Conservation (phyloP, 2,329 filamentous ascomycete genomes). For the Pseudogymnoascus sp. region DNA sequence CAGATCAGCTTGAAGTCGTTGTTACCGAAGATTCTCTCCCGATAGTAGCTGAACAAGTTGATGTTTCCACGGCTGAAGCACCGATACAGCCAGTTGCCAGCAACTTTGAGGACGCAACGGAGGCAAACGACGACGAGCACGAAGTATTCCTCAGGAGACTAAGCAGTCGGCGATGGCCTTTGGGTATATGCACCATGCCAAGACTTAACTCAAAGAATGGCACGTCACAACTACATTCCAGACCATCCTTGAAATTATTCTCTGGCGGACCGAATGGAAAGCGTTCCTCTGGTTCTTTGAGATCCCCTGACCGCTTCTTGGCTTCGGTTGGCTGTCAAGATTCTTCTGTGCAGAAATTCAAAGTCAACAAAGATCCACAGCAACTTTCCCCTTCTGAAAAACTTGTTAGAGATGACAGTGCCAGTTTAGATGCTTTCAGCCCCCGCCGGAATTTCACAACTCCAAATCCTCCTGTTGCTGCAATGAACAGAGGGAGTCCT, state of each 20-base stretch:
- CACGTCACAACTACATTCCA: constrained; percentile 17
- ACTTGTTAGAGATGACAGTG: constrained; percentile 34
- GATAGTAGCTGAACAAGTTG: neutral
- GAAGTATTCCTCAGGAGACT: neutral
- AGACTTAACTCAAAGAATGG: constrained; percentile 10
- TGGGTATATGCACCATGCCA: constrained; percentile 6
- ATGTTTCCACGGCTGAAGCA: neutral
- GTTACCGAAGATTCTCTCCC: neutral
- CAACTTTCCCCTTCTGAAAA: constrained; percentile 39
- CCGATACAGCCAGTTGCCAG: neutral
- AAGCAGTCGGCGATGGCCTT: neutral
- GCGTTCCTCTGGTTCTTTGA: constrained; percentile 16
- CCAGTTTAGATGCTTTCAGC: constrained; percentile 44
- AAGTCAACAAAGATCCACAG: constrained; percentile 39
- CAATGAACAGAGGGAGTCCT: neutral
- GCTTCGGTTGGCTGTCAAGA: constrained; percentile 19
- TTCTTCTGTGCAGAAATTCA: constrained; percentile 39
- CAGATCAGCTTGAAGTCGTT: neutral
- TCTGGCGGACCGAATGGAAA: constrained; percentile 15
- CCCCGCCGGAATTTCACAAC: constrained; percentile 27
- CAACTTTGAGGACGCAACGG: neutral
- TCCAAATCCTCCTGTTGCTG: constrained; percentile 13
- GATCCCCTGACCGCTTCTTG: constrained; percentile 50
- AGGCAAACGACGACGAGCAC: neutral
- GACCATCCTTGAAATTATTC: constrained; percentile 18